Evolutionary conservation across 2,329 filamentous ascomycete genomes (phyloP).

Genomic region (Penicillium capsulatum): DNA sequence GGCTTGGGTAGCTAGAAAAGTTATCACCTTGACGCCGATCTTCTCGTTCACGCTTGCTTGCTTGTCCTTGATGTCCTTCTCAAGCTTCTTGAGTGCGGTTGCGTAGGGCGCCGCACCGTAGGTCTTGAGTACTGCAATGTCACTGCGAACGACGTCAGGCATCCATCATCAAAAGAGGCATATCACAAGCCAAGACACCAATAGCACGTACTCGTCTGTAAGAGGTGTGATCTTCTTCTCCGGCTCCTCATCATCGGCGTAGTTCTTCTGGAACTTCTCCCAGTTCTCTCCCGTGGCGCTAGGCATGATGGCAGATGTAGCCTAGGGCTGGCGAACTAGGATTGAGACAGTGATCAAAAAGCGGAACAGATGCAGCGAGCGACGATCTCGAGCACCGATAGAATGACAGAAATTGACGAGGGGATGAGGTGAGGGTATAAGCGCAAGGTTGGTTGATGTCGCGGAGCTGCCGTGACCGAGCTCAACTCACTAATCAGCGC

Average conservation of each 20-base stretch:
- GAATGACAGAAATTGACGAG: conserved; percentile 10
- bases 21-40: conserved; percentile 61
- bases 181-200: neutral
- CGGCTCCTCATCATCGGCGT: conserved; percentile 91
- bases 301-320: conserved; percentile 61
- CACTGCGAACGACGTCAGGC: conserved; percentile 55
- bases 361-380: conserved; percentile 3
- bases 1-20: conserved; percentile 3
- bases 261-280: conserved; percentile 99
- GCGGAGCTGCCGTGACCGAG: conserved; percentile 35
- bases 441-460: conserved; percentile 24
- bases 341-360: conserved; percentile 9
- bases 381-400: conserved; percentile 1
- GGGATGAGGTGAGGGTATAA: conserved; percentile 23
- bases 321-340: conserved; percentile 22
- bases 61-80: conserved; percentile 99
- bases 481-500: conserved; percentile 39
- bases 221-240: conserved; percentile 99
- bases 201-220: conserved; percentile 76
- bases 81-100: conserved; percentile 88
- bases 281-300: conserved; percentile 89
- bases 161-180: conserved; percentile 6
- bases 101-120: conserved; percentile 97
- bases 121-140: conserved; percentile 98
- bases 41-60: conserved; percentile 98